These are phyloP conservation scores for peach (Prunus persica) DNA, from an alignment of 306 rosid genomes.

Conservation along the genomic window DNA sequence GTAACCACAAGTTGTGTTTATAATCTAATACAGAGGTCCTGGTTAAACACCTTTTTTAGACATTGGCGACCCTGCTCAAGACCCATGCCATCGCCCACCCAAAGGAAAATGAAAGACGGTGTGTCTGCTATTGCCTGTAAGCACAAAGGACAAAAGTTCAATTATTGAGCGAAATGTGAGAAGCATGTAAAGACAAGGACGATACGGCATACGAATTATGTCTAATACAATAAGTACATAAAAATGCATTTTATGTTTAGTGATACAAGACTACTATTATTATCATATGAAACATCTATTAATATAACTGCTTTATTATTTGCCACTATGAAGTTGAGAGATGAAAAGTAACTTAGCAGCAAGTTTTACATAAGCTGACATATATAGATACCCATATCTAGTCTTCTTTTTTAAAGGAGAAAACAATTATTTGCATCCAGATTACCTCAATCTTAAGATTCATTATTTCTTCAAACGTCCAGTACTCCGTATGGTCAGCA, in stretches of 20 bases:
- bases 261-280: background rate
- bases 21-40: conserved; percentile 6
- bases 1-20: background rate
- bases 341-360: conserved; percentile 6
- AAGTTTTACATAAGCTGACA: conserved; percentile 11
- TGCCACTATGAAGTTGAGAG: conserved; percentile 1
- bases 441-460: conserved; percentile 95
- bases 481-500: conserved; percentile 92
- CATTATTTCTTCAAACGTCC: conserved; percentile 99
- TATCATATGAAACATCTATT: conserved; percentile 4
- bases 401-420: background rate
- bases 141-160: conserved; percentile 22
- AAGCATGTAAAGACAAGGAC: conserved; percentile 12
- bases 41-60: conserved; percentile 73
- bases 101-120: conserved; percentile 96
- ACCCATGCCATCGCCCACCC: conserved; percentile 99
- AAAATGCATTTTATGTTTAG: conserved; percentile 9
- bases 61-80: conserved; percentile 99
- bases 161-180: conserved; percentile 24
- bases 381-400: conserved; percentile 2
- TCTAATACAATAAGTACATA: background rate
- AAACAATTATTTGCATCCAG: conserved; percentile 14
- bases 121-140: conserved; percentile 96
- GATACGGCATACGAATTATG: conserved; percentile 10
- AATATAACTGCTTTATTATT: conserved; percentile 7